Evolutionary conservation across 164 flowering plant species (phyloP).

Genomic region (Vitis amurensis): DNA sequence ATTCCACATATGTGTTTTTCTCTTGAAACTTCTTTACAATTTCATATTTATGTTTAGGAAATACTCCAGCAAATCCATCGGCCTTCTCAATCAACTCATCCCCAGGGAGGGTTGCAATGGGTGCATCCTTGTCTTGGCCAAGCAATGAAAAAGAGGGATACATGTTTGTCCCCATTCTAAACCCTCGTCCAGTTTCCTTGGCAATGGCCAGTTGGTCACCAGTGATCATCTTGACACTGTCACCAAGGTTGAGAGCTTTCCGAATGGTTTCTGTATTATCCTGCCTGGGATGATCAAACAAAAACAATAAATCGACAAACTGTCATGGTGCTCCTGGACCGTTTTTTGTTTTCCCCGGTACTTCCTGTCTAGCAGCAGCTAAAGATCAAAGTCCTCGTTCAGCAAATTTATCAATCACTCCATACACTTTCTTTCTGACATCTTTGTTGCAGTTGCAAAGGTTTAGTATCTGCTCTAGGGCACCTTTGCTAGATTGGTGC

Average conservation of each 20-base stretch:
- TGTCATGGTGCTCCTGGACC: too few relatives aligned
- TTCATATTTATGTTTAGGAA: not conserved
- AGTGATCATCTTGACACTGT: constrained; percentile 10
- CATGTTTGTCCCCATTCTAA: not conserved
- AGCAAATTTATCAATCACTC: too few relatives aligned
- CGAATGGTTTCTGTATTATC: not conserved
- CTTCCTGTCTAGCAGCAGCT: too few relatives aligned
- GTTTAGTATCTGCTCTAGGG: too few relatives aligned
- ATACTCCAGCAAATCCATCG: not conserved
- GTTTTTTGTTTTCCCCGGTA: too few relatives aligned
- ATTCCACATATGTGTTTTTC: not conserved
- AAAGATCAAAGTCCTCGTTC: too few relatives aligned
- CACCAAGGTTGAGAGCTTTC: constrained; percentile 2
- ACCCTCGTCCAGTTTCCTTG: constrained; percentile 1
- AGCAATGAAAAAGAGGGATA: not conserved
- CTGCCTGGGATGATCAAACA: too few relatives aligned
- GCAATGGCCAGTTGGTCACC: constrained; percentile 13
- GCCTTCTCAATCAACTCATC: not conserved
- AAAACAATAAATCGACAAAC: too few relatives aligned
- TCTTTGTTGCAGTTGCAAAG: too few relatives aligned
- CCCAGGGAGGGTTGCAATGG: constrained; percentile 1
- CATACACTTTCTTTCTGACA: too few relatives aligned
- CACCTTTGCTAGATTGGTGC: too few relatives aligned
- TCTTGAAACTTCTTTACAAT: not conserved
- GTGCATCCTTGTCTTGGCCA: constrained; percentile 5